These are phyloP conservation scores for Ustilago sp. DNA, from an alignment of 1,284 basidiomycete species.

Conservation along the genomic window DNA sequence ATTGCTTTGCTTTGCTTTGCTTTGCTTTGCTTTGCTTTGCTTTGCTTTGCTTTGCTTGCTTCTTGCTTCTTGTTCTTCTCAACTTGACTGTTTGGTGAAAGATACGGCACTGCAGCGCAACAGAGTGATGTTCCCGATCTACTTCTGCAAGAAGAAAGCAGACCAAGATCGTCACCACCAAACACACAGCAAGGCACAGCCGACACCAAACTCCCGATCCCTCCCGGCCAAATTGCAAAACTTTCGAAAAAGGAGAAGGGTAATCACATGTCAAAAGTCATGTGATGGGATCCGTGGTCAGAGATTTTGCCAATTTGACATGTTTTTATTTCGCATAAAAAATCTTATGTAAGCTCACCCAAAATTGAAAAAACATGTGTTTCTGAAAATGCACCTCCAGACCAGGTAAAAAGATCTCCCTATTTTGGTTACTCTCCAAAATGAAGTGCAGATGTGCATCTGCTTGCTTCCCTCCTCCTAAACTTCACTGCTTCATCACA, in stretches of 20 bases:
- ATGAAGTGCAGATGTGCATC: no score
- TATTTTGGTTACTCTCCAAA: no score
- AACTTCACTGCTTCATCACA: no score
- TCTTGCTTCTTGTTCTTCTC: neutral
- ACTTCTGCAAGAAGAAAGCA: slow-evolving; percentile 3
- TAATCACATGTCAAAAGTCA: no score
- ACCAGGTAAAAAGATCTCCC: no score
- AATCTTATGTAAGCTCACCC: no score
- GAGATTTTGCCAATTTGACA: no score
- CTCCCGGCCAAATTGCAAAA: slow-evolving; percentile 6
- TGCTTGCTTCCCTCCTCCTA: no score
- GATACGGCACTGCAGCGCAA: slow-evolving; percentile 5
- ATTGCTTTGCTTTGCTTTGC: neutral
- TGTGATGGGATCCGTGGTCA: no score
- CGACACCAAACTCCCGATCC: neutral
- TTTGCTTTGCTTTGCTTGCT: neutral
- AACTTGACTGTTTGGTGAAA: neutral
- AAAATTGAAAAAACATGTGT: no score
- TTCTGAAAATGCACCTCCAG: no score
- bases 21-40: neutral
- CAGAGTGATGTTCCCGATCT: neutral
- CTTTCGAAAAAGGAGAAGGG: neutral
- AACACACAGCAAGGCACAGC: neutral
- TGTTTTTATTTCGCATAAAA: no score
- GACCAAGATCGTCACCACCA: neutral